phyloP scores from a whole-genome alignment of 176 grass and related monocot species.

The Aechmea fasciata region DNA sequence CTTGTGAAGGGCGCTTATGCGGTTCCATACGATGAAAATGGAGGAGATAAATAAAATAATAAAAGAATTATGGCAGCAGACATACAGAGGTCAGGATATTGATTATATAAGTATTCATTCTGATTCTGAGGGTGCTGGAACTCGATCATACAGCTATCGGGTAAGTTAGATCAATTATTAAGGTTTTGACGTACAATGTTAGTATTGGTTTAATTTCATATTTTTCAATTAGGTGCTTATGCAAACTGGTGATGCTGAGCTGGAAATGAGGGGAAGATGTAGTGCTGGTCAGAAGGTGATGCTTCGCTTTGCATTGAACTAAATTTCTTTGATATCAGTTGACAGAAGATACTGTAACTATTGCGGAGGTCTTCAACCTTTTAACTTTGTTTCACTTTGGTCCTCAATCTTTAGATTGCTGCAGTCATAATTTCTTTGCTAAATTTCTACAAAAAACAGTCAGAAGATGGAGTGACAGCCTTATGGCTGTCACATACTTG shows the following conservation, averaged over 20 bases:
- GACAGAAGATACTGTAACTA: background rate
- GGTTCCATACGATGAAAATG: slow-evolving; percentile 98
- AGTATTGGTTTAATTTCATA: background rate
- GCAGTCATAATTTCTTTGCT: too few relatives aligned
- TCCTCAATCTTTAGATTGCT: too few relatives aligned
- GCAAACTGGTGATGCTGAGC: slow-evolving; percentile 92
- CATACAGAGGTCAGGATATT: slow-evolving; percentile 94
- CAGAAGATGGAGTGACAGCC: too few relatives aligned
- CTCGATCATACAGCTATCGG: slow-evolving; percentile 87
- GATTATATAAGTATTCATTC: slow-evolving; percentile 92
- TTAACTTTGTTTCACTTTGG: too few relatives aligned
- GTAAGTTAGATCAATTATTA: slow-evolving; percentile 28
- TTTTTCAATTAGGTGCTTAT: slow-evolving; percentile 54
- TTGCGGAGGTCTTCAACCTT: background rate
- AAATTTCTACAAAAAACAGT: too few relatives aligned
- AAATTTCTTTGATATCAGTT: background rate
- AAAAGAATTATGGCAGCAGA: slow-evolving; percentile 98
- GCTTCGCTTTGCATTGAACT: slow-evolving; percentile 5
- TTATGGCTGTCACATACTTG: too few relatives aligned
- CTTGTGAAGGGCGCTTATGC: slow-evolving; percentile 65
- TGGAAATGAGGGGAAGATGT: slow-evolving; percentile 95
- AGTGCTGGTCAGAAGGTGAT: slow-evolving; percentile 98
- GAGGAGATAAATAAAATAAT: slow-evolving; percentile 99
- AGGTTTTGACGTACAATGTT: background rate
- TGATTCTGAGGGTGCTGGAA: slow-evolving; percentile 84